Percentiles rank a stretch among this genome's conserved stretches.
phyloP scores from a whole-genome alignment of 176 grass and related monocot genomes.

The Cenchrus purpureus region DNA sequence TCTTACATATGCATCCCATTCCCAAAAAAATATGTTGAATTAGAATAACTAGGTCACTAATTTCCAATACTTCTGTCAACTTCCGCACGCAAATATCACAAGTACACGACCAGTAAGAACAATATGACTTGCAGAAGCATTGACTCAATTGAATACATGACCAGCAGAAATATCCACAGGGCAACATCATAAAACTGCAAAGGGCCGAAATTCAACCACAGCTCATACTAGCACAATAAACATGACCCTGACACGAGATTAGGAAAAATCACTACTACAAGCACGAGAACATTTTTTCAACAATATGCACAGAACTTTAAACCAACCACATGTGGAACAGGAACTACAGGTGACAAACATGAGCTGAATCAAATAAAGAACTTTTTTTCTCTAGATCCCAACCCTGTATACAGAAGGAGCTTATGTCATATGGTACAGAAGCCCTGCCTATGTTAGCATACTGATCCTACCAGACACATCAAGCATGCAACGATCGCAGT shows the following conservation, averaged over 20 bases:
- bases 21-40: not conserved
- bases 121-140: not conserved
- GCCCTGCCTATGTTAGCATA: slow-evolving; percentile 62
- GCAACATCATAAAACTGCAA: not conserved
- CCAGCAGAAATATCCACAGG: not conserved
- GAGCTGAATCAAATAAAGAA: slow-evolving; percentile 65
- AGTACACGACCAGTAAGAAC: not conserved
- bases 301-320: slow-evolving; percentile 10
- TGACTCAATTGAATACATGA: not conserved
- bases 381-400: slow-evolving; percentile 53
- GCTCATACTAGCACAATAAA: slow-evolving; percentile 7
- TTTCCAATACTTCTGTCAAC: not conserved
- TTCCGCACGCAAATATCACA: not conserved
- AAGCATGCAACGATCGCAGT: slow-evolving; percentile 55
- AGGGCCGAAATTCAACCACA: not conserved
- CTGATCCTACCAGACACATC: slow-evolving; percentile 54
- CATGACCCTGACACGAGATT: not conserved
- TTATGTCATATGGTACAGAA: slow-evolving; percentile 68
- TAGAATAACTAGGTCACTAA: not conserved
- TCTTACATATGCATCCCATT: not conserved
- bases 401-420: slow-evolving; percentile 56
- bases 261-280: not conserved
- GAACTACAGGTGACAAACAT: slow-evolving; percentile 16
- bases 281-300: not conserved
- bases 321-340: not conserved